phyloP scores from a whole-genome alignment of 352 stramenopile species.

The Globisporangium barbulae region DNA sequence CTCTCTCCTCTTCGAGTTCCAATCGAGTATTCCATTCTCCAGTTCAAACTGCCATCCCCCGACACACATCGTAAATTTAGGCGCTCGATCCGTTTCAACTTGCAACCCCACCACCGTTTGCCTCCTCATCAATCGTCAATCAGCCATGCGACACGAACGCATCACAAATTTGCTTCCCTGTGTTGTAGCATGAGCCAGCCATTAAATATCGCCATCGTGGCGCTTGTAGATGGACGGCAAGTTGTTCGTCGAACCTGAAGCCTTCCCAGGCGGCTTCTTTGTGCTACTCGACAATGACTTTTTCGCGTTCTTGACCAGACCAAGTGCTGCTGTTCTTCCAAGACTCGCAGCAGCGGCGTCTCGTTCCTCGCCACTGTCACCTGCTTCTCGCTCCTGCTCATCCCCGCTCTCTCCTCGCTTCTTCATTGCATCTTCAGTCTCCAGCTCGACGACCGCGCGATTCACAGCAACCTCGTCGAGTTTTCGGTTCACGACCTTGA shows the following conservation, averaged over 20 bases:
- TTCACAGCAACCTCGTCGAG: conserved; percentile 35
- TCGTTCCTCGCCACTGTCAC: conserved; percentile 2
- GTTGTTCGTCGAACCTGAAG: conserved; percentile 1
- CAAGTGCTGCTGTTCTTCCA: neutral
- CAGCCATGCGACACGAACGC: neutral
- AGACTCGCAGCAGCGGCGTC: neutral
- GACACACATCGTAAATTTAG: neutral
- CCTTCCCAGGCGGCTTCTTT: conserved; percentile 1
- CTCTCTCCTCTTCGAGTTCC: neutral
- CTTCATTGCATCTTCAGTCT: neutral
- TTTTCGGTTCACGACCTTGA: conserved; percentile 45
- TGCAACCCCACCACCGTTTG: neutral
- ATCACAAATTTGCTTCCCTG: neutral
- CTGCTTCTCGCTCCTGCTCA: conserved; percentile 4
- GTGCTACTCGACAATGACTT: neutral
- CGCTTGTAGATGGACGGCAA: conserved; percentile 19
- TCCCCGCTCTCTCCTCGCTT: neutral
- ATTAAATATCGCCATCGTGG: conserved; percentile 7
- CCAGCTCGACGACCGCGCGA: neutral
- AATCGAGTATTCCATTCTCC: neutral
- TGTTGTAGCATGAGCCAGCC: neutral
- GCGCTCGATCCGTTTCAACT: neutral
- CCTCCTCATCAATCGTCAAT: neutral
- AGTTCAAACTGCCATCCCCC: neutral
- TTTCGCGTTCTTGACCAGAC: conserved; percentile 2